Conservation (phyloP, 2,329 filamentous ascomycete species). For the Colletotrichum falcatum region DNA sequence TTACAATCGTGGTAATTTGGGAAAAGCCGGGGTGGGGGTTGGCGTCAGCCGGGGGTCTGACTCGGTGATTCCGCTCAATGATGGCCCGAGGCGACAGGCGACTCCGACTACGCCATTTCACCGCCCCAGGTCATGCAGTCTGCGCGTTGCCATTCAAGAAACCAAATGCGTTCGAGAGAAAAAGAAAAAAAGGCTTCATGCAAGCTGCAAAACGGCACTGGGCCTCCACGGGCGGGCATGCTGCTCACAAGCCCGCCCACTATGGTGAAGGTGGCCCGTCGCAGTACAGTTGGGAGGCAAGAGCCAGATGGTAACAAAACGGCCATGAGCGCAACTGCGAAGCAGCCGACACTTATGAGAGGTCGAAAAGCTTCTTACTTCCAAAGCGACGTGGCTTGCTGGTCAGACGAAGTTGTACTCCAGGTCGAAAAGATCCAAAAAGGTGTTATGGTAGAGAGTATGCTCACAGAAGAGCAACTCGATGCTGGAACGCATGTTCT, state of each 20-base stretch:
- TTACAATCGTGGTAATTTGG: neutral
- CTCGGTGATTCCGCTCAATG: slow-evolving; percentile 35
- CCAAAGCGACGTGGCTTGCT: neutral
- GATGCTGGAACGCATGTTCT: neutral
- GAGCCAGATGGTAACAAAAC: neutral
- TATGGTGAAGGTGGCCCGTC: neutral
- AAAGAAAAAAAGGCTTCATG: neutral
- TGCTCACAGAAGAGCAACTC: neutral
- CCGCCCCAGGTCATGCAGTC: slow-evolving; percentile 16
- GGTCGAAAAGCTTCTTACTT: neutral
- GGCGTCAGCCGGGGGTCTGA: slow-evolving; percentile 1
- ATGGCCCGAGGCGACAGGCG: slow-evolving; percentile 24
- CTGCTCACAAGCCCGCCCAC: neutral
- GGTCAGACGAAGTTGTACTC: neutral
- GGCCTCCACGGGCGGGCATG: neutral
- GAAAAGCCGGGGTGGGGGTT: slow-evolving; percentile 4
- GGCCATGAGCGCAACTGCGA: neutral
- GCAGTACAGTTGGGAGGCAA: neutral
- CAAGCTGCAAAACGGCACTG: neutral
- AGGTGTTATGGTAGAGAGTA: neutral
- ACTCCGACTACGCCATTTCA: slow-evolving; percentile 15
- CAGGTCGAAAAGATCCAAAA: neutral
- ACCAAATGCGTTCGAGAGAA: neutral
- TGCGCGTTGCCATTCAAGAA: neutral
- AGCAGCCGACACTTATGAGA: neutral